Evolutionary conservation across 2,329 filamentous ascomycete genomes (phyloP), one percentile per base, ranked within the genome.

Genomic region (Drechslerella dactyloides): DNA sequence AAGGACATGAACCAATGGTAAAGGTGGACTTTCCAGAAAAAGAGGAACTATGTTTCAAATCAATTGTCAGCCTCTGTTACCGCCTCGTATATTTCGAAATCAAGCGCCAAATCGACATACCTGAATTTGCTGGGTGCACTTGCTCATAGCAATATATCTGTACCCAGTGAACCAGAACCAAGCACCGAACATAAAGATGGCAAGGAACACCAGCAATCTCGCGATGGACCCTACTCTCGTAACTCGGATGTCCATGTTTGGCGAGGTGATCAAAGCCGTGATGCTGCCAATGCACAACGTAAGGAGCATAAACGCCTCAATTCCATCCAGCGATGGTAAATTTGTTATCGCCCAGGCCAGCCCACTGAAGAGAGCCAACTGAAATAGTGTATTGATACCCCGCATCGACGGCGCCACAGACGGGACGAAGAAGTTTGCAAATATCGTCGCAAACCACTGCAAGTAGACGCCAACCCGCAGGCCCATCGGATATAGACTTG

Each of bases 1-100:
- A 72, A 72, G 15, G 42, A 37, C 68, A 72, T 72, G 42, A 72
- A 72, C 68, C 68, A 72, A 42, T 72, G 68, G 68, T 72, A 72
- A 7, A 72, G 68, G 11, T 72, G 68, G 55, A 72, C 60, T 40
- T 50, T 72, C 68, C 68, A 72, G 60, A 72, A 72, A 55, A 72
- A 72, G 40, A 72, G 68, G 68, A 72, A 72, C 68, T 72, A 65
- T 33, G n/a, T 10, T n/a, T 5, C 11, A 42, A 42, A 42, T 42
- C 37, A 48, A 48, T 4, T 11, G 15, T 15, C 6, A 19, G 19
- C 8, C 21, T 48, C 5, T 11, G n/a, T 19, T 21, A 17, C 15
- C 40, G 15, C 5, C n/a, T 8, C 5, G 40, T 10, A 15, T 23
- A 8, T 23, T 52, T 48, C 6, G 44, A 6, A n/a, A 17, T n/a